Conservation (phyloP, 768 basidiomycete species). For the Trametes villosa region DNA sequence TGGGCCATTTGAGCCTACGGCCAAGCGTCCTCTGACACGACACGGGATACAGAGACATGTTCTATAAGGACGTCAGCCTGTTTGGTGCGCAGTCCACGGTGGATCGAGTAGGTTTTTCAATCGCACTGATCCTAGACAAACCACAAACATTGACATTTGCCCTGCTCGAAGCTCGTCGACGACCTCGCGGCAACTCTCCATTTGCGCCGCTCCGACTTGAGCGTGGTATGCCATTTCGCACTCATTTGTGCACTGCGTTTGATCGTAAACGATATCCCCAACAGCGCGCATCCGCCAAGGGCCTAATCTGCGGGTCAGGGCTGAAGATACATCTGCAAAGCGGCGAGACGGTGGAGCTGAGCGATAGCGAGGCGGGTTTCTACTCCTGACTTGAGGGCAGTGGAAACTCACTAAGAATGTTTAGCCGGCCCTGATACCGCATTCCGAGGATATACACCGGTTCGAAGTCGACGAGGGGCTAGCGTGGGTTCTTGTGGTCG, state of each 20-base stretch:
- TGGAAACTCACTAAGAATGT: not conserved
- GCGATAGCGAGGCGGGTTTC: constrained; percentile 55
- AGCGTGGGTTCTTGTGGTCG: constrained; percentile 84
- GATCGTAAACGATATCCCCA: not conserved
- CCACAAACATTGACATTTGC: not conserved
- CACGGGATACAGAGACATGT: constrained; percentile 86
- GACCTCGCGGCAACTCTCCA: constrained; percentile 85
- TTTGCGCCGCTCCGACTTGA: constrained; percentile 73
- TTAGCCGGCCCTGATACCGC: constrained; percentile 82
- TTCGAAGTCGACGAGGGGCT: constrained; percentile 61
- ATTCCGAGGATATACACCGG: constrained; percentile 67
- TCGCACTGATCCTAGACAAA: too few species aligned
- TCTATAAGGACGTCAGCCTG: constrained; percentile 80
- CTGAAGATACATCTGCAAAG: constrained; percentile 59
- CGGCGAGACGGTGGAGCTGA: constrained; percentile 55
- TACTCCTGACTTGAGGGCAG: not conserved
- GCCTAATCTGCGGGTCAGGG: constrained; percentile 75
- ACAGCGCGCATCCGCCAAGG: constrained; percentile 89
- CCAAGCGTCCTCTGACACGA: not conserved
- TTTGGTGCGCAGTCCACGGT: constrained; percentile 82
- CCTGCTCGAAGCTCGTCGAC: constrained; percentile 73
- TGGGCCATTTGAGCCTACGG: not conserved
- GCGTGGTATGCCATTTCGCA: constrained; percentile 58
- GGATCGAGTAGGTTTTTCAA: constrained; percentile 56
- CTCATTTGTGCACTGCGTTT: not conserved